Evolutionary conservation across 1,284 basidiomycete genomes (phyloP).

Genomic region (Leccinum fallax): DNA sequence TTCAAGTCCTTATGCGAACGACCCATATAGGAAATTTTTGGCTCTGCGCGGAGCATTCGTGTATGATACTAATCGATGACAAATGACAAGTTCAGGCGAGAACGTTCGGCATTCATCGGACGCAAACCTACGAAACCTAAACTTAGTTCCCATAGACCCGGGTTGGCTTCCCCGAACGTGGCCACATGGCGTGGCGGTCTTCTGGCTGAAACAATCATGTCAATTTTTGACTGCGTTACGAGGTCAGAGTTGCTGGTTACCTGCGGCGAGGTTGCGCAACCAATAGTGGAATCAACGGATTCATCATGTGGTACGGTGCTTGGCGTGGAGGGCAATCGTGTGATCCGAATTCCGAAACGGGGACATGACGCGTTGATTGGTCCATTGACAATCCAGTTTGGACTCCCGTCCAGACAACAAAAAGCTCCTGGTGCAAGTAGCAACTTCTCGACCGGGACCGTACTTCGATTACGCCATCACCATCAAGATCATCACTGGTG

Average conservation of each 20-base stretch:
- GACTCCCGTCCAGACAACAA: not conserved
- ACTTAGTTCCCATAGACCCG: not conserved
- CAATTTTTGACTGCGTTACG: not conserved
- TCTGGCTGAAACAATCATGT: not conserved
- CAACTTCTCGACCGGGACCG: conserved; percentile 2
- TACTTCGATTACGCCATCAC: conserved; percentile 3
- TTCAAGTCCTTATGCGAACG: not conserved
- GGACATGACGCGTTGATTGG: not conserved
- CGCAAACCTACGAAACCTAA: not conserved
- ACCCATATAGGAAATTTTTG: conserved; percentile 3
- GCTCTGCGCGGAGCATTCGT: conserved; percentile 1
- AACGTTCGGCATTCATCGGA: not conserved
- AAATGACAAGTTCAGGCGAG: not conserved
- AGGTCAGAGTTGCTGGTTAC: not conserved
- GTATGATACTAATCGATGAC: not conserved
- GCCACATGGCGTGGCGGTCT: not conserved
- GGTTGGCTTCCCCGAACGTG: not conserved
- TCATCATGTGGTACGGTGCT: not conserved
- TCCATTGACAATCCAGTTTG: not conserved
- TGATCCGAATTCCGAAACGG: not conserved
- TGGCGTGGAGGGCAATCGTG: not conserved
- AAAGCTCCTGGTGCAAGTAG: not conserved
- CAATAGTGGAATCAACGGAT: not conserved
- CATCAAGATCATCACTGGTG: not conserved
- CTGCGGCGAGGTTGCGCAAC: not conserved